Base-by-base conservation (phyloP, 1,139 yeast genomes). In the Pichia sp. region DNA sequence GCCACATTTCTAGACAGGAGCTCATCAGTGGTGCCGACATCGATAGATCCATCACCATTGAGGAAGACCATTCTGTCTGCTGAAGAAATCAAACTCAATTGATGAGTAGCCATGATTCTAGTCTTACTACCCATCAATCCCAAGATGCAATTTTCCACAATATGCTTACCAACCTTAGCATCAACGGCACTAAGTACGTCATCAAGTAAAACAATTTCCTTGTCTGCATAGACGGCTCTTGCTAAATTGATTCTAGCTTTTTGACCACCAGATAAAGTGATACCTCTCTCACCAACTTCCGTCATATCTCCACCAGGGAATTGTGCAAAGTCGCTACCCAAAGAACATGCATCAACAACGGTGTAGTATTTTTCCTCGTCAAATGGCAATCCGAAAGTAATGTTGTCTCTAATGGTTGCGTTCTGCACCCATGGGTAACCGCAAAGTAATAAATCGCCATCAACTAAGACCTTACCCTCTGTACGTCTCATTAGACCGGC, bases 251-350 rank as follows among this genome's bases (percentile, higher is more conserved):
- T 72, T 53, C 94, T 70, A 1, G 95, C 93, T 60, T 86, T 87
- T 58, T 86, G 96, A 29, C 96, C 96, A 40, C 96, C 96, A 10
- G 94, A 84, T 32, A 86, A 63, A 0, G 94, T 85, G 45, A 87
- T 81, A 49, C 96, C 96, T 49, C 93, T 72, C 57, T 86, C 96
- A 43, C 96, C 96, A 42, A 87, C 82, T 59, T 86, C 94, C 3
- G 95, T 83, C 37, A 58, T 55, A 53, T 87, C 96, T 35, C 94
- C 91, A 34, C 81, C 91, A 3, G 87, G 83, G 34, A 85, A 64
- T 32, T 68, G 66, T 16, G 72, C 73, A 42, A 86, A 63, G 61
- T 86, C 96, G 27, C 75, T 69, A 33, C 65, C 64, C 39, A 85
- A 67, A 2, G 86, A 73, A 57, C 95, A 84, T 3, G 76, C 78